phyloP scores from a whole-genome alignment of 2,329 filamentous ascomycete genomes.

The Aspergillus puulaauensis region DNA sequence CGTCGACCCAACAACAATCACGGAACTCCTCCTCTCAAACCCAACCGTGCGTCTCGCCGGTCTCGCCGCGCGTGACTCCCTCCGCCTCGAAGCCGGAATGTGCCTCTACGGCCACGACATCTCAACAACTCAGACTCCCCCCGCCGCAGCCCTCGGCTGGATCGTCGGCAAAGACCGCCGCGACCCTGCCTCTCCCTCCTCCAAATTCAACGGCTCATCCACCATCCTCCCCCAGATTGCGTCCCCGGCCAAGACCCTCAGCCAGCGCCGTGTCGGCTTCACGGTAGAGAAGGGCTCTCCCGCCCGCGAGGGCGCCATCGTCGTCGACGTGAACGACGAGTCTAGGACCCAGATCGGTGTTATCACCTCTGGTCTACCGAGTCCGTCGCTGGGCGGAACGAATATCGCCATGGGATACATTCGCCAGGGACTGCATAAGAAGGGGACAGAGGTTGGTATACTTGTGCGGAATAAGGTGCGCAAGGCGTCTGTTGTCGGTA shows the following conservation, averaged over 20 bases:
- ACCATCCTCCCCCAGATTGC: slow-evolving; percentile 72
- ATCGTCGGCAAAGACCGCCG: slow-evolving; percentile 79
- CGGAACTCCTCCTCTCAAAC: slow-evolving; percentile 66
- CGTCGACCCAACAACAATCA: slow-evolving; percentile 57
- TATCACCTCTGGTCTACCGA: slow-evolving; percentile 87
- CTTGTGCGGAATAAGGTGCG: slow-evolving; percentile 74
- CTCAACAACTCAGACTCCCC: slow-evolving; percentile 71
- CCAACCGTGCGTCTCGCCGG: slow-evolving; percentile 76
- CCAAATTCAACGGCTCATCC: slow-evolving; percentile 80
- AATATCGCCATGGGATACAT: slow-evolving; percentile 98
- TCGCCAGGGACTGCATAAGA: slow-evolving; percentile 76
- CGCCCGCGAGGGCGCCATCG: slow-evolving; percentile 82
- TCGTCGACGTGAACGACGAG: slow-evolving; percentile 60
- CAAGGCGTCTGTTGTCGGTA: slow-evolving; percentile 74
- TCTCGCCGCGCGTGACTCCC: slow-evolving; percentile 84
- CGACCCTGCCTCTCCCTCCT: slow-evolving; percentile 53
- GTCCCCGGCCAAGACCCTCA: slow-evolving; percentile 57
- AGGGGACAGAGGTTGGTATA: slow-evolving; percentile 76
- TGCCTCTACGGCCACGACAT: slow-evolving; percentile 99
- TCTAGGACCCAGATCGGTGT: slow-evolving; percentile 67
- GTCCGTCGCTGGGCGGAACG: slow-evolving; percentile 73
- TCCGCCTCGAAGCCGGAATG: slow-evolving; percentile 95
- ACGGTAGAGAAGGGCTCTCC: slow-evolving; percentile 77
- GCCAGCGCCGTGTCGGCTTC: slow-evolving; percentile 75
- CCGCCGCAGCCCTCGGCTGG: slow-evolving; percentile 70